Evolutionary conservation across 2,329 filamentous ascomycete genomes (phyloP).

Genomic region (Alternaria sp.): DNA sequence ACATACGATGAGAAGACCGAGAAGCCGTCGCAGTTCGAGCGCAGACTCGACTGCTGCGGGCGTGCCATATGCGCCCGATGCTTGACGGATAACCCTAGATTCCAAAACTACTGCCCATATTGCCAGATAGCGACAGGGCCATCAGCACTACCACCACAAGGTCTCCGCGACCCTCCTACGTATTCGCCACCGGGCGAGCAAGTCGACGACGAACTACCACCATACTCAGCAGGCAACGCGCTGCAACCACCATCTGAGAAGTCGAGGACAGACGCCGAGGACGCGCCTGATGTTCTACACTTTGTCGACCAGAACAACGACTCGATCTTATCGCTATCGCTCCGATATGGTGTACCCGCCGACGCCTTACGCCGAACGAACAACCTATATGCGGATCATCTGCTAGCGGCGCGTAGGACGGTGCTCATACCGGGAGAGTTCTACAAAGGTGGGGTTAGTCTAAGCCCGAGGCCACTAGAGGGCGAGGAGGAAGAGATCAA

Average conservation of each 20-base stretch:
- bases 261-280: slow-evolving; percentile 29
- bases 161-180: slow-evolving; percentile 70
- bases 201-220: slow-evolving; percentile 51
- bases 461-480: slow-evolving; percentile 74
- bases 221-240: slow-evolving; percentile 50
- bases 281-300: slow-evolving; percentile 71
- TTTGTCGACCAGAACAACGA: slow-evolving; percentile 75
- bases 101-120: slow-evolving; percentile 72
- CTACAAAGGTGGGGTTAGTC: slow-evolving; percentile 70
- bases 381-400: slow-evolving; percentile 72
- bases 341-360: slow-evolving; percentile 73
- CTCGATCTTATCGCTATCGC: slow-evolving; percentile 69
- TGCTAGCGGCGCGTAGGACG: slow-evolving; percentile 72
- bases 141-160: slow-evolving; percentile 64
- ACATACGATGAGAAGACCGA: slow-evolving; percentile 62
- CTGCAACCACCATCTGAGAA: slow-evolving; percentile 42
- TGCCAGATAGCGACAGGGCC: slow-evolving; percentile 73
- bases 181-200: slow-evolving; percentile 58
- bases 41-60: slow-evolving; percentile 71
- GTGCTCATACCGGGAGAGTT: slow-evolving; percentile 73
- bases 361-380: slow-evolving; percentile 69
- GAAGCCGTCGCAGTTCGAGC: slow-evolving; percentile 66
- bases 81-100: slow-evolving; percentile 71
- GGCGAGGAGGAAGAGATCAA: slow-evolving; percentile 75
- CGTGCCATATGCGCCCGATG: slow-evolving; percentile 75